Evolutionary conservation across 2,329 filamentous ascomycete genomes (phyloP).

Genomic region (Exutisphaerella laricina): DNA sequence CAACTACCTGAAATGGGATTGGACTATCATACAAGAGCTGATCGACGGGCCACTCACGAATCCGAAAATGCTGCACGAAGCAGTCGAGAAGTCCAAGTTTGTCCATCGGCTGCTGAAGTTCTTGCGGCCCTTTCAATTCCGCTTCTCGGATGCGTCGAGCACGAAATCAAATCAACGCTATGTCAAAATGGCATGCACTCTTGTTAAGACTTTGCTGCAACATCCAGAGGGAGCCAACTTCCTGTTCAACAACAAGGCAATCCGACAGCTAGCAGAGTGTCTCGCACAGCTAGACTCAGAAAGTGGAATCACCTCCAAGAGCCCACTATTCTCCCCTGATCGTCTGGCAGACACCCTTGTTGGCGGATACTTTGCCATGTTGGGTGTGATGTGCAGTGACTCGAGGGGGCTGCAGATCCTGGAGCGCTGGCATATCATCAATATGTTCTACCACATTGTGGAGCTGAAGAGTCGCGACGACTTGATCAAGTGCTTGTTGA

Average conservation of each 20-base stretch:
- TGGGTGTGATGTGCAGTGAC: slow-evolving; percentile 81
- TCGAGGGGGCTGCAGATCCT: slow-evolving; percentile 79
- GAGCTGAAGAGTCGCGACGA: slow-evolving; percentile 88
- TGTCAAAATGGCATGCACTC: slow-evolving; percentile 77
- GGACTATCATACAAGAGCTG: slow-evolving; percentile 84
- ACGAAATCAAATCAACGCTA: slow-evolving; percentile 93
- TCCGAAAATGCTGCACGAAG: slow-evolving; percentile 87
- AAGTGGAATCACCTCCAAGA: slow-evolving; percentile 65
- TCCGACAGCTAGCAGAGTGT: slow-evolving; percentile 92
- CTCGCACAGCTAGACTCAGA: slow-evolving; percentile 90
- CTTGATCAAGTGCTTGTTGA: slow-evolving; percentile 78
- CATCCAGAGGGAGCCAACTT: slow-evolving; percentile 80
- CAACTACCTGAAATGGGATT: slow-evolving; percentile 95
- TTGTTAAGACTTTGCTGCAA: slow-evolving; percentile 81
- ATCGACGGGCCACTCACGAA: slow-evolving; percentile 90
- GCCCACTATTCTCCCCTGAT: slow-evolving; percentile 81
- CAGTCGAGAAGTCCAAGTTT: slow-evolving; percentile 91
- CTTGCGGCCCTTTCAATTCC: slow-evolving; percentile 93
- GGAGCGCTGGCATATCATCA: slow-evolving; percentile 95
- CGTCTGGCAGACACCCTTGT: slow-evolving; percentile 82
- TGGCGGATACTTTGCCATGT: slow-evolving; percentile 87
- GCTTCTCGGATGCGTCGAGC: slow-evolving; percentile 84
- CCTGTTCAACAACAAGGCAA: slow-evolving; percentile 82
- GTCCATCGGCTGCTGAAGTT: slow-evolving; percentile 93
- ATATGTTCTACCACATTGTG: slow-evolving; percentile 99